Evolutionary conservation across 371 early-diverging fungal genomes (phyloP).

Genomic region (Syncephalastrum contaminatum): DNA sequence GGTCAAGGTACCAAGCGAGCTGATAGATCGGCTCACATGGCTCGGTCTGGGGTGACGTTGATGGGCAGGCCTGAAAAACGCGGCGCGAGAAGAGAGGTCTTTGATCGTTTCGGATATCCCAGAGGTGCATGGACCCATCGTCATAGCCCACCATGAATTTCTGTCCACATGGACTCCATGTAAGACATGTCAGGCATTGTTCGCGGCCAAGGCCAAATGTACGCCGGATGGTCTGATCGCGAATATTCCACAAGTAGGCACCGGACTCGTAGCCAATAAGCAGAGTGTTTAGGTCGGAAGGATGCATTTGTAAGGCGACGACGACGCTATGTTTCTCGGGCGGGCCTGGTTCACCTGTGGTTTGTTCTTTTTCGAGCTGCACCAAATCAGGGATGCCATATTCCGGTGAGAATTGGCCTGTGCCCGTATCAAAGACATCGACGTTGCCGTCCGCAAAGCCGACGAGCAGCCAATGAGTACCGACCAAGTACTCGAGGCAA

Average conservation of each 20-base stretch:
- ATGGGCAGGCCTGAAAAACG: slow-evolving; percentile 33
- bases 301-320: slow-evolving; percentile 53
- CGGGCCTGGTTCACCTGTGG: neutral
- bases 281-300: slow-evolving; percentile 48
- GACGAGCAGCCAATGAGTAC: slow-evolving; percentile 60
- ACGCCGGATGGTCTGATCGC: slow-evolving; percentile 36
- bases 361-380: slow-evolving; percentile 12
- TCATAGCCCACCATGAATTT: slow-evolving; percentile 57
- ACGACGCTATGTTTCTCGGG: slow-evolving; percentile 24
- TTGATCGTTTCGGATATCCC: slow-evolving; percentile 44
- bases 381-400: slow-evolving; percentile 52
- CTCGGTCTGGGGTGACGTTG: slow-evolving; percentile 10
- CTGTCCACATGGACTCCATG: slow-evolving; percentile 55
- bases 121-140: slow-evolving; percentile 53
- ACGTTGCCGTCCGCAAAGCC: slow-evolving; percentile 56
- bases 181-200: slow-evolving; percentile 34
- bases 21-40: slow-evolving; percentile 50
- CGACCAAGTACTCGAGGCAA: slow-evolving; percentile 45
- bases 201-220: slow-evolving; percentile 20
- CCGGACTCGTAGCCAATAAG: slow-evolving; percentile 53
- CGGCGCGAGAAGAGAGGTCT: slow-evolving; percentile 44
- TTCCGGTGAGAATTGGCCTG: slow-evolving; percentile 35
- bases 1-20: slow-evolving; percentile 50
- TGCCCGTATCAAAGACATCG: slow-evolving; percentile 54
- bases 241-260: slow-evolving; percentile 51